A percentile compares a stretch with the other conserved stretches of the same genome.
Evolutionary conservation across 805 yeast species (phyloP).

Genomic region (Naumovozyma castellii): DNA sequence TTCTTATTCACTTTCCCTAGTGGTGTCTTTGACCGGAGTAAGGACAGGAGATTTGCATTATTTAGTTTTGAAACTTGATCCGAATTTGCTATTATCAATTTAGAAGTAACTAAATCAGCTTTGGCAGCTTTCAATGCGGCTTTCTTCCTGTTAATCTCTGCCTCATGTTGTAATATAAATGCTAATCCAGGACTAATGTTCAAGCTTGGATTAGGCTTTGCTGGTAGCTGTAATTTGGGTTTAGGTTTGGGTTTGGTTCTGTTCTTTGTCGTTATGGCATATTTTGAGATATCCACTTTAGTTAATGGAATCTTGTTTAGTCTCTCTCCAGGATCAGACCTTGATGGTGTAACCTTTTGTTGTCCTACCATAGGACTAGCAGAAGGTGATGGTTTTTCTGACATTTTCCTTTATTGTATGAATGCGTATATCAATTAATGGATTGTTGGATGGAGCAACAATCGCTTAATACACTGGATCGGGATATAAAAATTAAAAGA

Average conservation of each 20-base stretch:
- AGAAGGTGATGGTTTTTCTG: not conserved
- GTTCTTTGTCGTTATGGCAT: not conserved
- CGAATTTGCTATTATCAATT: not conserved
- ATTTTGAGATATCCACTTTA: not conserved
- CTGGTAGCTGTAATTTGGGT: not conserved
- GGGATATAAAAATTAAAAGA: too few species aligned
- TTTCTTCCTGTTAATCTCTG: not conserved
- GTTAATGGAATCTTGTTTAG: not conserved
- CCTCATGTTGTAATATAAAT: not conserved
- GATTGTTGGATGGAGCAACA: too few species aligned
- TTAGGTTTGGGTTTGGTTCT: not conserved
- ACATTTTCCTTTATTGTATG: too few species aligned
- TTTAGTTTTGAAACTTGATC: not conserved
- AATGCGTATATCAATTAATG: too few species aligned
- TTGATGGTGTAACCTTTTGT: too few species aligned
- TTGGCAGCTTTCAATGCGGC: not conserved
- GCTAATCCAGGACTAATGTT: not conserved
- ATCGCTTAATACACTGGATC: too few species aligned
- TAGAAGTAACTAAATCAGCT: not conserved
- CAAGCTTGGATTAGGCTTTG: not conserved
- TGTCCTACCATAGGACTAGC: too few species aligned
- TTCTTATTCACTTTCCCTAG: conserved; percentile 3
- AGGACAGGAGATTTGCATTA: conserved; percentile 2
- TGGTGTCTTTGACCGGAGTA: conserved; percentile 8
- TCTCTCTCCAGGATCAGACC: too few species aligned